Conservation (phyloP, 441 rosid genomes). For the Populus tomentosa region DNA sequence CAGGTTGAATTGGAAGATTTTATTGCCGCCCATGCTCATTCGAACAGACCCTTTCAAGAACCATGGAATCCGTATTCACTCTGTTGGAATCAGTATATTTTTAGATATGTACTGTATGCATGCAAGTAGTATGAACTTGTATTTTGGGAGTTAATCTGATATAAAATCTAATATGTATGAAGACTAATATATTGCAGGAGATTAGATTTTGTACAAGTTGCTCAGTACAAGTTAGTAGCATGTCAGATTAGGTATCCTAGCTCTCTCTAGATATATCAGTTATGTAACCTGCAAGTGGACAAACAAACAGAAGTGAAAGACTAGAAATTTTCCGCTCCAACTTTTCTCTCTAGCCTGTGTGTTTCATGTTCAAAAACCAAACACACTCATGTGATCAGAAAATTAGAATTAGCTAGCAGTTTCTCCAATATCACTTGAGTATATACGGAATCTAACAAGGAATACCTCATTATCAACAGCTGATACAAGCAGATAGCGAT, state of each 20-base stretch:
- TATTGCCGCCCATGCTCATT: not conserved
- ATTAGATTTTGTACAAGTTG: no score
- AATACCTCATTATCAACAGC: slow-evolving; percentile 97
- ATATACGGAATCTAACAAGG: not conserved
- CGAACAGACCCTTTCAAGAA: not conserved
- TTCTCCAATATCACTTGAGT: not conserved
- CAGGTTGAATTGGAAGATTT: not conserved
- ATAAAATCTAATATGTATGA: no score
- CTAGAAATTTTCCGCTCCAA: no score
- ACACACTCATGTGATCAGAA: not conserved
- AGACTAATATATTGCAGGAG: no score
- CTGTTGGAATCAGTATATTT: not conserved
- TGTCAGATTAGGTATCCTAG: no score
- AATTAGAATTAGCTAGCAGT: not conserved
- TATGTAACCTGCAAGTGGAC: no score
- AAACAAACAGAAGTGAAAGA: no score
- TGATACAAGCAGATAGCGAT: slow-evolving; percentile 86
- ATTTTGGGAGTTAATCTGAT: not conserved
- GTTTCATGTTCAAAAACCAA: not conserved
- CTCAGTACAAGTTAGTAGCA: no score
- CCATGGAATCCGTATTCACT: not conserved
- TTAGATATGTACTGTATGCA: no score
- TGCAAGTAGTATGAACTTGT: not conserved
- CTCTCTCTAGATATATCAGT: no score
- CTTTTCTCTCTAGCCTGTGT: not conserved